Evolutionary conservation across 306 rosid genomes (phyloP).

Genomic region (Rubus idaeus): DNA sequence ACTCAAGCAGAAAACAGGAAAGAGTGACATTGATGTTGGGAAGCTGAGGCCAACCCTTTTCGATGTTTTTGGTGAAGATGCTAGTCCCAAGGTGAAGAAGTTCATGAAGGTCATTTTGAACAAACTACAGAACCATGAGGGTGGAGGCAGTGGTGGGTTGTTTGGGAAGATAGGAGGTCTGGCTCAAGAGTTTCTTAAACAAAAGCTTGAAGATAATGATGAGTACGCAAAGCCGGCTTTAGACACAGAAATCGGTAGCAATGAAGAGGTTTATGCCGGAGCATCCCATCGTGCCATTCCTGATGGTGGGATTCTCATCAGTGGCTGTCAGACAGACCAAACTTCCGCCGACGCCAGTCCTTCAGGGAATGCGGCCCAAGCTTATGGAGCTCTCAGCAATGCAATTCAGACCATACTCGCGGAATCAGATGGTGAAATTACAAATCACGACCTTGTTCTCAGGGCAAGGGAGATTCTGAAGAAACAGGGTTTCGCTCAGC

Average conservation of each 20-base stretch:
- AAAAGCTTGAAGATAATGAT: constrained; percentile 46
- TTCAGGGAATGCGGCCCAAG: constrained; percentile 35
- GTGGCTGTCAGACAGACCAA: constrained; percentile 78
- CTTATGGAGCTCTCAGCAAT: constrained; percentile 84
- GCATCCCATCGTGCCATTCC: constrained; percentile 32
- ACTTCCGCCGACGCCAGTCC: constrained; percentile 85
- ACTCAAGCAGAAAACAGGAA: constrained; percentile 90
- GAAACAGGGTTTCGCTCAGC: constrained; percentile 65
- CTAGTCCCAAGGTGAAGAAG: constrained; percentile 80
- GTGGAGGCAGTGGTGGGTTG: constrained; percentile 46
- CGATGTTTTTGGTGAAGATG: constrained; percentile 61
- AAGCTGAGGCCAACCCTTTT: constrained; percentile 81
- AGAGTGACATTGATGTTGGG: constrained; percentile 84
- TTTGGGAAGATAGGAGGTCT: constrained; percentile 67
- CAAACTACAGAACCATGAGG: constrained; percentile 47
- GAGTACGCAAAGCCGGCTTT: constrained; percentile 75
- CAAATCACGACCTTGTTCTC: constrained; percentile 55
- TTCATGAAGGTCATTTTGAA: constrained; percentile 54
- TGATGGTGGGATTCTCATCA: constrained; percentile 60
- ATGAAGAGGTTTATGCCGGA: constrained; percentile 60
- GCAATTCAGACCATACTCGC: constrained; percentile 54
- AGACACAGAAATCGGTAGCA: constrained; percentile 48
- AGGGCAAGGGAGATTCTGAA: constrained; percentile 54
- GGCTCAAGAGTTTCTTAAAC: constrained; percentile 71
- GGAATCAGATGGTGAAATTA: constrained; percentile 44